Percentiles rank a stretch among this genome's conserved stretches.
phyloP scores from a whole-genome alignment of 495 filamentous ascomycete species.

The Extremus antarcticus region DNA sequence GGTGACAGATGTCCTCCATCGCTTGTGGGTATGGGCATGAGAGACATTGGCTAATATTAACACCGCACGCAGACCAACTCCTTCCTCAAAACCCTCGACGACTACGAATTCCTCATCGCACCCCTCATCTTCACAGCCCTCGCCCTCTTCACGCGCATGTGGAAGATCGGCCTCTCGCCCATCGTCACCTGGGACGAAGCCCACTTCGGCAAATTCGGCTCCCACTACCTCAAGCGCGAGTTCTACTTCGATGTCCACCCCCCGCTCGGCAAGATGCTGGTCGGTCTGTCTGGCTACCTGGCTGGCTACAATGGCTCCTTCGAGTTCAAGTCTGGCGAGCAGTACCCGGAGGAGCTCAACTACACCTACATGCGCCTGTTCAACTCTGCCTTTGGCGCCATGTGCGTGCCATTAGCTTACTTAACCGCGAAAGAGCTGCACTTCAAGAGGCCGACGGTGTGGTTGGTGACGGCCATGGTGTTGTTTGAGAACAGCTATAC shows the following conservation, averaged over 20 bases:
- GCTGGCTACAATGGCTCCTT: conserved; percentile 99
- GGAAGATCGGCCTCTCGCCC: conserved; percentile 85
- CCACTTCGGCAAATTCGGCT: conserved; percentile 99
- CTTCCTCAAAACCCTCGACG: conserved; percentile 54
- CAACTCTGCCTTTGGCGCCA: conserved; percentile 87
- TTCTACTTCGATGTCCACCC: conserved; percentile 99
- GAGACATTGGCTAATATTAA: conserved; percentile 6
- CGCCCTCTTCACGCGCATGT: conserved; percentile 89
- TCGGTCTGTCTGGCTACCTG: conserved; percentile 87
- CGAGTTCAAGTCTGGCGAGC: conserved; percentile 98
- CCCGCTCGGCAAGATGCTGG: conserved; percentile 94
- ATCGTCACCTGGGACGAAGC: conserved; percentile 99
- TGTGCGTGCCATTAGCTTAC: conserved; percentile 90
- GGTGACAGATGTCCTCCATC: no score
- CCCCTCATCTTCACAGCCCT: conserved; percentile 80
- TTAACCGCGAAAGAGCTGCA: conserved; percentile 85
- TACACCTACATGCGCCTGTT: conserved; percentile 98
- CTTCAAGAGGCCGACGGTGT: conserved; percentile 74
- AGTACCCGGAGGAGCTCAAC: conserved; percentile 83
- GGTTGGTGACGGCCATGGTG: conserved; percentile 93
- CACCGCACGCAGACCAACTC: conserved; percentile 28
- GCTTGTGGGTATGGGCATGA: neutral
- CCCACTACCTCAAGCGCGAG: conserved; percentile 95
- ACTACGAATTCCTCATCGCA: conserved; percentile 78
- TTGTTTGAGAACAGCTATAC: conserved; percentile 98